Conservation (phyloP, 352 stramenopile genomes). For the Pythium dissotocum region DNA sequence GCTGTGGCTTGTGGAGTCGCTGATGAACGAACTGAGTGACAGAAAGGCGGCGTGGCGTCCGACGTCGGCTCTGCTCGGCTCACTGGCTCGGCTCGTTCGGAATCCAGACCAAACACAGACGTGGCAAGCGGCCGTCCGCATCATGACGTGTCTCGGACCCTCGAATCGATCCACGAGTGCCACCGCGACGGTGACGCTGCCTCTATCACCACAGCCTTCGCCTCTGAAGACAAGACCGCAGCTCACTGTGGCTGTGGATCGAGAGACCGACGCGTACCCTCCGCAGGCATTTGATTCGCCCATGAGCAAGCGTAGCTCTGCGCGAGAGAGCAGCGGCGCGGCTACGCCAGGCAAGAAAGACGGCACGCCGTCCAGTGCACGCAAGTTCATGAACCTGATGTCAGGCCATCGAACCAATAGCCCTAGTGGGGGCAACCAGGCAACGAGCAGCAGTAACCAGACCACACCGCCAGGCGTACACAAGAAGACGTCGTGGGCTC, state of each 20-base stretch:
- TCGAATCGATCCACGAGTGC: constrained; percentile 13
- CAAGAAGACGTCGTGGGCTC: not conserved
- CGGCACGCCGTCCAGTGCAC: constrained; percentile 4
- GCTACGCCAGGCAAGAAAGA: constrained; percentile 19
- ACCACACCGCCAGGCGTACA: not conserved
- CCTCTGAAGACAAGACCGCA: constrained; percentile 2
- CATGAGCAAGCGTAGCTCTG: not conserved
- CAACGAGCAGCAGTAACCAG: not conserved
- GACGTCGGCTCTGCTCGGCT: constrained; percentile 32
- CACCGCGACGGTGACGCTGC: not conserved
- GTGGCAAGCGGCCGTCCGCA: constrained; percentile 44
- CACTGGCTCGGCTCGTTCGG: constrained; percentile 40
- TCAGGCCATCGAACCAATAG: constrained; percentile 9
- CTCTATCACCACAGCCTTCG: not conserved
- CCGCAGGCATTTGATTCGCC: constrained; percentile 4
- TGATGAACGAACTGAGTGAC: constrained; percentile 34
- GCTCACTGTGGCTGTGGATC: constrained; percentile 10
- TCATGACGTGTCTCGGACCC: constrained; percentile 41
- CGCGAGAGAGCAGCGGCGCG: not conserved
- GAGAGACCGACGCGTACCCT: not conserved
- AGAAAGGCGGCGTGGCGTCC: constrained; percentile 35
- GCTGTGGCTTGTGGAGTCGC: constrained; percentile 44
- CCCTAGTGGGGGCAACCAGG: constrained; percentile 13
- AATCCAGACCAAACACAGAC: constrained; percentile 32
- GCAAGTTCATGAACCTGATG: constrained; percentile 28